A percentile compares a stretch with the other conserved stretches of the same genome.
phyloP scores from a whole-genome alignment of 805 yeast species.

The Yamadazyma sp. region DNA sequence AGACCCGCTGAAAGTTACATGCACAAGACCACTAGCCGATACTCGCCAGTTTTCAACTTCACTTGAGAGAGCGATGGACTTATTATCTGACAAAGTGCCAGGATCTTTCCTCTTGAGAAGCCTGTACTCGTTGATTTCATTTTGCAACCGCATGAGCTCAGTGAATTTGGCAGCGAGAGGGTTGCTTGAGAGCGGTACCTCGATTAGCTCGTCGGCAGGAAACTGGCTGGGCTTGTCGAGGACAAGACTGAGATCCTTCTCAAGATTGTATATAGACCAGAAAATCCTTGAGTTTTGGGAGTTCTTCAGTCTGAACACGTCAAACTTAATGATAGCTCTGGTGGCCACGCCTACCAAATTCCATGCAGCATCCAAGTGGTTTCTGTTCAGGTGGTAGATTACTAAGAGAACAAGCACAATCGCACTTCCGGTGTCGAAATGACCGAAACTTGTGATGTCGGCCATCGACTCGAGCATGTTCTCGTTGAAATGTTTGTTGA shows the following conservation, averaged over 20 bases:
- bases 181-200: background rate
- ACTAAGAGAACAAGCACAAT: slow-evolving; percentile 32
- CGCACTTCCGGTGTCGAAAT: slow-evolving; percentile 26
- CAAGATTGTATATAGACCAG: slow-evolving; percentile 41
- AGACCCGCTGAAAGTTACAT: slow-evolving; percentile 20
- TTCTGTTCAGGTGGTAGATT: slow-evolving; percentile 29
- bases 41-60: slow-evolving; percentile 41
- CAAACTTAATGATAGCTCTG: slow-evolving; percentile 25
- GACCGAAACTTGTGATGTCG: slow-evolving; percentile 32
- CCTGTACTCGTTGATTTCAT: slow-evolving; percentile 20
- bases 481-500: slow-evolving; percentile 31
- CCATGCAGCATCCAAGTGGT: slow-evolving; percentile 33
- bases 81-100: slow-evolving; percentile 10
- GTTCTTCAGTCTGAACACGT: slow-evolving; percentile 18
- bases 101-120: slow-evolving; percentile 1
- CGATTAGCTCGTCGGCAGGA: slow-evolving; percentile 17
- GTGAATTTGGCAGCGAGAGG: slow-evolving; percentile 25
- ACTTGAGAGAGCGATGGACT: slow-evolving; percentile 21
- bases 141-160: slow-evolving; percentile 21
- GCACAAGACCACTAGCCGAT: slow-evolving; percentile 24
- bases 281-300: slow-evolving; percentile 22
- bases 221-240: slow-evolving; percentile 36
- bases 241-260: slow-evolving; percentile 38
- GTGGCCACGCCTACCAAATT: slow-evolving; percentile 34
- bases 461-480: slow-evolving; percentile 32